Evolutionary conservation across 805 yeast species (phyloP).

Genomic region (Cyberlindnera amylophila): DNA sequence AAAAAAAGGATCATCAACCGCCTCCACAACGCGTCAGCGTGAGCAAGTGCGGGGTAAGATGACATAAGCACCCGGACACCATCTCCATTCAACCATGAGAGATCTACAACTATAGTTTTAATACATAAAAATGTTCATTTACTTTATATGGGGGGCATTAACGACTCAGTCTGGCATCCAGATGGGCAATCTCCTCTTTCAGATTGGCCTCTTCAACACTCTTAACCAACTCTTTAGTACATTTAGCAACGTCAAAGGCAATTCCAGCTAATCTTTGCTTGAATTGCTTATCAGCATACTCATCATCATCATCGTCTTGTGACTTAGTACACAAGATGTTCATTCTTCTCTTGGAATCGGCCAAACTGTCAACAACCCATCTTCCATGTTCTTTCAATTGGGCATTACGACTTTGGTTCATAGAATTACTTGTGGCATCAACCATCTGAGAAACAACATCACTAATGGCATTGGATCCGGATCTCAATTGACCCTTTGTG

Average conservation of each 20-base stretch:
- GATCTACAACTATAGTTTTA: background rate
- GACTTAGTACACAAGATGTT: conserved; percentile 52
- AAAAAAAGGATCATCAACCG: conserved; percentile 1
- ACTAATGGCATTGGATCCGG: conserved; percentile 72
- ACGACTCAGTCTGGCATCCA: conserved; percentile 52
- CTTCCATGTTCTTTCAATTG: conserved; percentile 85
- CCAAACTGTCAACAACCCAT: conserved; percentile 84
- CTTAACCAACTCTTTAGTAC: conserved; percentile 92
- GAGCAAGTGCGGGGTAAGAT: conserved; percentile 18
- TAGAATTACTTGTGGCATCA: conserved; percentile 79
- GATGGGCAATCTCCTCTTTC: conserved; percentile 77
- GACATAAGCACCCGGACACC: background rate
- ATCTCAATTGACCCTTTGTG: conserved; percentile 68
- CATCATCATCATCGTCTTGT: conserved; percentile 43
- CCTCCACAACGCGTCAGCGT: conserved; percentile 13
- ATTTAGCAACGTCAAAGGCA: conserved; percentile 93
- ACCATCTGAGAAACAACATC: conserved; percentile 82
- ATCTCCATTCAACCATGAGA: background rate
- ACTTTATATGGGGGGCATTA: conserved; percentile 1
- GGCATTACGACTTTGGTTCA: conserved; percentile 83
- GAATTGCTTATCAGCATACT: conserved; percentile 81
- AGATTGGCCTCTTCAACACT: conserved; percentile 93
- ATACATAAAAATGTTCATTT: background rate
- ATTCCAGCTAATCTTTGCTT: conserved; percentile 94
- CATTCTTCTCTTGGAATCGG: conserved; percentile 85